These are phyloP conservation scores for Trichosanthes truncata DNA, from an alignment of 306 rosid species.

Conservation along the genomic window DNA sequence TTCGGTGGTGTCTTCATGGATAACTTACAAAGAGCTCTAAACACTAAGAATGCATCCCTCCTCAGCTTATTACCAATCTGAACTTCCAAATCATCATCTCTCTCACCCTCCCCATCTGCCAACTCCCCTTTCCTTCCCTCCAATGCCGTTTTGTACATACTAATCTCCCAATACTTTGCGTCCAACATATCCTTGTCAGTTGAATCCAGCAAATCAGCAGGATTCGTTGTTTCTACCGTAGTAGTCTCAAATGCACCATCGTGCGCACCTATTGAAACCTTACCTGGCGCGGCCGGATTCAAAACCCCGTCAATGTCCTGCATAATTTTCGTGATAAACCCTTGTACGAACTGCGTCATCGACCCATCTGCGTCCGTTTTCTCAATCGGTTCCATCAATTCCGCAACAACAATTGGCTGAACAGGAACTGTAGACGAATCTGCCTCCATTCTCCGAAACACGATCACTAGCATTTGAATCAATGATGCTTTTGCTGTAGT, in stretches of 20 bases:
- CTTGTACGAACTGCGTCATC: conserved; percentile 86
- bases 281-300: conserved; percentile 57
- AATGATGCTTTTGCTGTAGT: conserved; percentile 94
- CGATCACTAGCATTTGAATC: conserved; percentile 95
- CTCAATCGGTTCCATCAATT: conserved; percentile 76
- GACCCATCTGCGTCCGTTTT: conserved; percentile 62
- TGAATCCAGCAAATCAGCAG: conserved; percentile 92
- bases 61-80: conserved; percentile 96
- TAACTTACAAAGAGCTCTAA: conserved; percentile 90
- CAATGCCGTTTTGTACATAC: conserved; percentile 97
- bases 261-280: conserved; percentile 53
- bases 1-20: conserved; percentile 96
- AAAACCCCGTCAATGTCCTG: conserved; percentile 96
- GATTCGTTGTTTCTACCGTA: conserved; percentile 86
- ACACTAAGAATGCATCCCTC: conserved; percentile 91
- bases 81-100: conserved; percentile 97
- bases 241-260: conserved; percentile 97
- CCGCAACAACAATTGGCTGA: conserved; percentile 97
- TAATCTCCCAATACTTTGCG: conserved; percentile 98
- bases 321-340: conserved; percentile 91
- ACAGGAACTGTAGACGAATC: conserved; percentile 91
- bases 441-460: conserved; percentile 97
- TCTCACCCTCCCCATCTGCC: conserved; percentile 83
- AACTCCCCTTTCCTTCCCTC: conserved; percentile 93
- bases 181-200: conserved; percentile 99